These are phyloP conservation scores for Opeltia flavorubescens DNA, from an alignment of 495 filamentous ascomycete species.

Conservation along the genomic window DNA sequence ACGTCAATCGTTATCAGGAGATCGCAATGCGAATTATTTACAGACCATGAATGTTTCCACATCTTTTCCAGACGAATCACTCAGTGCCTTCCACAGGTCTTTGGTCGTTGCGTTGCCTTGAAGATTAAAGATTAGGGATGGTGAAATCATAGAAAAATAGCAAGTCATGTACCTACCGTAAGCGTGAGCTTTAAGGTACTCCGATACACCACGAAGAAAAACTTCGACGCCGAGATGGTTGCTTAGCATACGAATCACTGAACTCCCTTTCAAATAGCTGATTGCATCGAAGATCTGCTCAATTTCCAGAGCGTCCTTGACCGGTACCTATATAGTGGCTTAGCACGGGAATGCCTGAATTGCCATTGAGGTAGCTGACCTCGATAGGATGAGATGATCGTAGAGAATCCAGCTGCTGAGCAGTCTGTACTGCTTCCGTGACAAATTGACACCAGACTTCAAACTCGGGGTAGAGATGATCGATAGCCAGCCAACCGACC, in stretches of 20 bases:
- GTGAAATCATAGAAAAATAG: neutral
- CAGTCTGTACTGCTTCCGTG: conserved; percentile 80
- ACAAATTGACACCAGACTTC: conserved; percentile 76
- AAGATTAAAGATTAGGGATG: too few relatives aligned
- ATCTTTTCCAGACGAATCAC: conserved; percentile 76
- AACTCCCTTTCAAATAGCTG: conserved; percentile 90
- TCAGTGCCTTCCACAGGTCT: conserved; percentile 84
- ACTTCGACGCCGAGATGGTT: conserved; percentile 69
- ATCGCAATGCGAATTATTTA: neutral
- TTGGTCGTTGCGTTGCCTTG: conserved; percentile 88
- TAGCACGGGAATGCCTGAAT: too few relatives aligned
- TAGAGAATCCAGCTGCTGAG: conserved; percentile 75
- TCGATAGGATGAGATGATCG: conserved; percentile 90
- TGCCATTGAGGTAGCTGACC: too few relatives aligned
- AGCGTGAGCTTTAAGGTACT: conserved; percentile 74
- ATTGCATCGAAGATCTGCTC: conserved; percentile 96
- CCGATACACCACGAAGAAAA: conserved; percentile 77
- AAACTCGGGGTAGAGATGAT: conserved; percentile 89
- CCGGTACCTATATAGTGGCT: conserved; percentile 70
- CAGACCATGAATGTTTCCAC: conserved; percentile 71
- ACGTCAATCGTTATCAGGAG: neutral
- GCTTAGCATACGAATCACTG: conserved; percentile 87
- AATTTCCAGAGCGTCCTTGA: conserved; percentile 76
- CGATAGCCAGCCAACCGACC: conserved; percentile 89
- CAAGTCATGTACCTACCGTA: conserved; percentile 36